Base-by-base conservation (phyloP, 768 basidiomycete genomes). In the Epithele typhae region DNA sequence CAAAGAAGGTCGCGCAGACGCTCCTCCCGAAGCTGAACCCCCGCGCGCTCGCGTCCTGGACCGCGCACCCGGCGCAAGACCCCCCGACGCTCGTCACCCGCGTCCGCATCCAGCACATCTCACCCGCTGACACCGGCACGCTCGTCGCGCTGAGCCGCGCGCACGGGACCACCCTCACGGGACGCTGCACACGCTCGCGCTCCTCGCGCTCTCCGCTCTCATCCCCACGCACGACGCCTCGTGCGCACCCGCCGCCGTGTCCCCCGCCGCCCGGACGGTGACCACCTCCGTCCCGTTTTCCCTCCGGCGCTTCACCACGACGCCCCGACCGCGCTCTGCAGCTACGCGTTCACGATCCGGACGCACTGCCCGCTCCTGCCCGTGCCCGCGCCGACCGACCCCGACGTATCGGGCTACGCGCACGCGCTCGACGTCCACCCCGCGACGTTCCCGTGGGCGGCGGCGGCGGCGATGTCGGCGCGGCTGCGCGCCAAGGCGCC, bases 81-180 rank as follows among this genome's bases (percentile, higher is more conserved):
- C 33, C 51, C 5, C 37, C 44, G 3, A 50, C 51, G 8, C 41
- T 66, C 11, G 49, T 49, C 27, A 62, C 59, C 14, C 49, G 51
- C 19, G 61, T 66, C 27, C 58, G 61, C 27, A 37, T 70, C 36
- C 48, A 67, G n/a, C 24, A 59, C 22, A 52, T 67, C 36, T 37
- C 59, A 6, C 56, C 64, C 3, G 49, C 52, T 4, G 58, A 61
- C 9, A 42, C 57, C 10, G 30, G 44, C 3, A 25, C 34, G 0
- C 55, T 72, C 36, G 42, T 62, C 11, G 17, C 37, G 3, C 27
- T 57, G 18, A 69, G 64, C 40, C 57, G 64, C 19, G 48, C 50
- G 9, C 59, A 71, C 45, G 48, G 58, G 12, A 60, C 69, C 11
- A 67, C 68, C 1, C 30, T 72, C 2, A 69, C 69, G 5, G 56